Base-by-base conservation (phyloP, 1,284 basidiomycete species). In the Farysia itapuensis region DNA sequence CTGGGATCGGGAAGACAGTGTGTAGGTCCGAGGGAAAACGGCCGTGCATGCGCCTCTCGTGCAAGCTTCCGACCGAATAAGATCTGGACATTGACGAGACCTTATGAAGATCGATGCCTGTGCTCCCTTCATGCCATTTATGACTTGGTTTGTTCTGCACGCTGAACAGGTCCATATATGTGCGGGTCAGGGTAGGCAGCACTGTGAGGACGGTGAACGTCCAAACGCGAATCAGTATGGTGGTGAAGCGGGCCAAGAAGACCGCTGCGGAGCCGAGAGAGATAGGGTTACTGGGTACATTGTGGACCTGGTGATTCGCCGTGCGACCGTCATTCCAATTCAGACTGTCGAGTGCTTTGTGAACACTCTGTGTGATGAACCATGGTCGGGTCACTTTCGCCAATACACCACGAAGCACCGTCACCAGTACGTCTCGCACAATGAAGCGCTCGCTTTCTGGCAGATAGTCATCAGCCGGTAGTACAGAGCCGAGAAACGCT, bases 371-470 rank as follows among this genome's bases (percentile, higher is more conserved):
- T 8, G 56, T 52, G 21, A 64, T 41, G 33, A 64, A 64, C 56
- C 61, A 64, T 2, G 61, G 61, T 8, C 61, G 47, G 15, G 39
- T 48, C 0, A 50, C 49, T 8, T 48, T 48, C 20, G 44, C 51
- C 2, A 64, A 41, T 18, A 43, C 46, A 12, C 50, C 54, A 35
- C 61, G 30, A 9, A 60, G 52, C 20, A 60, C 61, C 4, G 47
- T 49, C 20, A 60, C 58, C 11, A 57, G 35, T 13, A 64, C 61
- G 37, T 64, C 61, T 15, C 61, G 51, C 4, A 59, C 47, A 22
- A 64, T 56, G 37, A 56, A 60, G 35, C 44, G 54, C 35, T 64
- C 56, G 9, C 56, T 59, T n/a, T 64, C 51, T 2, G 54, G 52
- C n/a, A 47, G 39, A 16, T 32, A 56, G 25, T 64, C 56, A 28